Base-by-base conservation (phyloP, 768 basidiomycete species). In the Chalciporus chontae region DNA sequence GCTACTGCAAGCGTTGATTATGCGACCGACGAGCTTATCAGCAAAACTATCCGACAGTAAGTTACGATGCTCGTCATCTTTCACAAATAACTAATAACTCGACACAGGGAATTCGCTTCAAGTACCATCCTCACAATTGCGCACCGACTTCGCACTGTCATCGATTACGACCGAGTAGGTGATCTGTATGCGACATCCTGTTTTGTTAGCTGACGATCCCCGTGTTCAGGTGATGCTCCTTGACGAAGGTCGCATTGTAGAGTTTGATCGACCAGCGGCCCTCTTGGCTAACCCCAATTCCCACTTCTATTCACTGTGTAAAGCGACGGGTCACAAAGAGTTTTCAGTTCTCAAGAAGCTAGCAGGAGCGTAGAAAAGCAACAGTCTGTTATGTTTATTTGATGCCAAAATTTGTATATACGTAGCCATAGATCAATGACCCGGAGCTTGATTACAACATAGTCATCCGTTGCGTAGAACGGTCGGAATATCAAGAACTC, bases 41-140 rank as follows among this genome's bases (percentile, higher is more conserved):
- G 85, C 32, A 85, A 85, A 62, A 89, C 87, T 4, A 90, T 90
- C 39, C 71, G 86, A 71, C 80, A 83, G 89, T 90, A 61, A 63
- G 83, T 72, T 26, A 27, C 8, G 26, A 34, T 26, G 26, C 15
- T 3, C 14, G 15, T 45, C 2, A 2, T 10, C 38, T 31, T 13
- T 24, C 21, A 13, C 17, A 17, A 41, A 14, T 7, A 15, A 41
- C 51, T 55, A 3, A 48, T 34, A 14, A 19, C 32, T 37, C 19
- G 27, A 45, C 18, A 39, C 59, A 87, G 85, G 11, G 83, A 86
- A 71, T 92, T 91, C 54, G 81, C 85, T 4, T 77, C 84, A 15
- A 89, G 85, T 63, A 93, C 88, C 0, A 88, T 90, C 48, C 68
- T 91, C 27, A 91, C 88, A 1, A 90, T 92, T 48, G 89, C 90